phyloP scores from a whole-genome alignment of 345 rosid species.

The Corchorus olitorius region DNA sequence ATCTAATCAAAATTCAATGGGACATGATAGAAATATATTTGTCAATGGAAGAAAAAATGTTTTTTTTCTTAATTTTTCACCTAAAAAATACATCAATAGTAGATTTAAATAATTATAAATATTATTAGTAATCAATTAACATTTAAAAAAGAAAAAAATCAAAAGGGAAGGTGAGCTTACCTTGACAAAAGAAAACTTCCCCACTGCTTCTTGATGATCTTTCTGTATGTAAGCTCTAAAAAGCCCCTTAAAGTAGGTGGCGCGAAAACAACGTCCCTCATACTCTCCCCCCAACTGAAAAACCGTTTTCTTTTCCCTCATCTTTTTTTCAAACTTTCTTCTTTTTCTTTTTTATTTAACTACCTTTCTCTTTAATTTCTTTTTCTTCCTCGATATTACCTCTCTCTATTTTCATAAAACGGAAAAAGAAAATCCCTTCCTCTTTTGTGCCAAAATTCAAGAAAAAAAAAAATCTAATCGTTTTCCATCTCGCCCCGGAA shows the following conservation, averaged over 20 bases:
- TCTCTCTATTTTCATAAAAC: neutral
- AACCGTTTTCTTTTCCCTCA: conserved; percentile 32
- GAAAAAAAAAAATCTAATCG: neutral
- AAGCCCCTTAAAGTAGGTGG: conserved; percentile 48
- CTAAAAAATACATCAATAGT: too few species aligned
- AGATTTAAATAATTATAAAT: too few species aligned
- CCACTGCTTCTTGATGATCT: neutral
- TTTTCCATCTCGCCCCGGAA: neutral
- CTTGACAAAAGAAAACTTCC: neutral
- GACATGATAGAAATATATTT: too few species aligned
- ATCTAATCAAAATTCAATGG: too few species aligned
- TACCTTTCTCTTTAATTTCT: neutral
- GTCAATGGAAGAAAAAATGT: too few species aligned
- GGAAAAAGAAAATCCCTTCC: neutral
- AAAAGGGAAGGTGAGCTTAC: neutral
- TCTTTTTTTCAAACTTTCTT: conserved; percentile 2
- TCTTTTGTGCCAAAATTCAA: neutral
- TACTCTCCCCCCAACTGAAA: conserved; percentile 32
- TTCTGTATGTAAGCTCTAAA: neutral
- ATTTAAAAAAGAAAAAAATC: neutral
- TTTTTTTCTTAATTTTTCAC: too few species aligned
- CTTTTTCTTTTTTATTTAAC: neutral
- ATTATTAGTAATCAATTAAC: neutral
- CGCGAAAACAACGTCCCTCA: conserved; percentile 70
- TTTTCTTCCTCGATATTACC: neutral